Conservation (phyloP, 2,329 filamentous ascomycete species). For the Diaporthe sp. region DNA sequence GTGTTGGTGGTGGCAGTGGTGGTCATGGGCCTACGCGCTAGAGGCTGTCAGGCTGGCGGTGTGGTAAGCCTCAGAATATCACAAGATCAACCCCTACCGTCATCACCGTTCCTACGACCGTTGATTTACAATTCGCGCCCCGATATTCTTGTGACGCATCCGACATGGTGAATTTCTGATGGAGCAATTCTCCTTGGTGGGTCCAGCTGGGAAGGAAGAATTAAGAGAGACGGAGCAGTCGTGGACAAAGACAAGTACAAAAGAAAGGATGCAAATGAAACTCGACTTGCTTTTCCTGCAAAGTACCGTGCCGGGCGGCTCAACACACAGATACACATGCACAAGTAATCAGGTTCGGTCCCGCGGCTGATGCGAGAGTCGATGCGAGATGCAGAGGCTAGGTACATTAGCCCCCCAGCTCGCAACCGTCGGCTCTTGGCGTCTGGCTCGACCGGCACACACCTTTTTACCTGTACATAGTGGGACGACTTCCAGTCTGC, state of each 20-base stretch:
- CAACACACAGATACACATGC: background rate
- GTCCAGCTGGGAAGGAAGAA: background rate
- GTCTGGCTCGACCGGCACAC: background rate
- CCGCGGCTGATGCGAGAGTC: slow-evolving; percentile 9
- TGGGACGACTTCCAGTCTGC: slow-evolving; percentile 2
- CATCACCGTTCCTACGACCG: background rate
- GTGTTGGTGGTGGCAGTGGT: background rate
- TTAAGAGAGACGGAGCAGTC: background rate
- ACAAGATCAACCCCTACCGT: background rate
- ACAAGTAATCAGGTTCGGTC: background rate
- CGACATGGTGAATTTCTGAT: too few relatives aligned
- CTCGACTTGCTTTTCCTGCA: background rate
- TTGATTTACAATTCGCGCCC: background rate
- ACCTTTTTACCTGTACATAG: background rate
- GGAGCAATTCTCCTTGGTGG: too few relatives aligned
- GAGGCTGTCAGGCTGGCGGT: slow-evolving; percentile 12
- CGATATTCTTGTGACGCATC: background rate
- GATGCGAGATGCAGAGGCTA: slow-evolving; percentile 10
- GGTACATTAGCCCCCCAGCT: slow-evolving; percentile 4
- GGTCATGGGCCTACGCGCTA: background rate
- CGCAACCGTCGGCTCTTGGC: slow-evolving; percentile 3
- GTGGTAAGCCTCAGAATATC: slow-evolving; percentile 18
- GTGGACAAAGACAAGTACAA: background rate
- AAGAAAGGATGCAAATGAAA: background rate
- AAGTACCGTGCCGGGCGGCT: background rate